phyloP scores from a whole-genome alignment of 1,284 basidiomycete genomes.

The Sphaerobolus stellatus region DNA sequence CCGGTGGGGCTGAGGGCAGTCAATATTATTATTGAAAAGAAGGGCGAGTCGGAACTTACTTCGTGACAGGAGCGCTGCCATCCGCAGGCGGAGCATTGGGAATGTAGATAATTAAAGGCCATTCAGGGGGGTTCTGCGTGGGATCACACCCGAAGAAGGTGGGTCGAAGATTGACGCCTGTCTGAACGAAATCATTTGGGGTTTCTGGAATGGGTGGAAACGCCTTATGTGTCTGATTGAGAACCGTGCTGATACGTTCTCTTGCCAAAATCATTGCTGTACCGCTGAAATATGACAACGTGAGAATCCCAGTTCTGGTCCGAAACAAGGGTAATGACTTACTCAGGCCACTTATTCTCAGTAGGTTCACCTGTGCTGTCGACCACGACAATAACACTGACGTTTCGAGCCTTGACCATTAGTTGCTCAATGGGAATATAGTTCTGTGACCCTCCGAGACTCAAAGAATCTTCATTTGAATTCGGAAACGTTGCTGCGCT shows the following conservation, averaged over 20 bases:
- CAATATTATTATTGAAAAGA: neutral
- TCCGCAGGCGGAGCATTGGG: slow-evolving; percentile 62
- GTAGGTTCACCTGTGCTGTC: slow-evolving; percentile 64
- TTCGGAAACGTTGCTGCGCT: slow-evolving; percentile 39
- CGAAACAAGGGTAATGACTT: slow-evolving; percentile 21
- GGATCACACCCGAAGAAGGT: slow-evolving; percentile 79
- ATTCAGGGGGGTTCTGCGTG: slow-evolving; percentile 46
- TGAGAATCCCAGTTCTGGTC: neutral
- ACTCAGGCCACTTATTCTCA: slow-evolving; percentile 65
- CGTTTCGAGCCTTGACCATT: slow-evolving; percentile 57
- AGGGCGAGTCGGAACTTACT: slow-evolving; percentile 41
- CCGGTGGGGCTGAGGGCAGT: slow-evolving; percentile 42
- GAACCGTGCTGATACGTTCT: slow-evolving; percentile 42
- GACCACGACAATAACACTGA: slow-evolving; percentile 69
- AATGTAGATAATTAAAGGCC: slow-evolving; percentile 61
- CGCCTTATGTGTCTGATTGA: slow-evolving; percentile 53
- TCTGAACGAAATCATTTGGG: slow-evolving; percentile 53
- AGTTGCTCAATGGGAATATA: slow-evolving; percentile 59
- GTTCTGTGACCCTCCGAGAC: neutral
- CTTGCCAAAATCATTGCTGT: slow-evolving; percentile 42
- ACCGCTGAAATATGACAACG: slow-evolving; percentile 40
- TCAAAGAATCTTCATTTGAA: slow-evolving; percentile 27
- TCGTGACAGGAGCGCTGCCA: slow-evolving; percentile 55
- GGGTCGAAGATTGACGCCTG: slow-evolving; percentile 66
- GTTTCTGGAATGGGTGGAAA: slow-evolving; percentile 63